Evolutionary conservation across 2,329 filamentous ascomycete genomes (phyloP), one percentile per base, ranked within the genome.

Genomic region (Cercospora sojina): DNA sequence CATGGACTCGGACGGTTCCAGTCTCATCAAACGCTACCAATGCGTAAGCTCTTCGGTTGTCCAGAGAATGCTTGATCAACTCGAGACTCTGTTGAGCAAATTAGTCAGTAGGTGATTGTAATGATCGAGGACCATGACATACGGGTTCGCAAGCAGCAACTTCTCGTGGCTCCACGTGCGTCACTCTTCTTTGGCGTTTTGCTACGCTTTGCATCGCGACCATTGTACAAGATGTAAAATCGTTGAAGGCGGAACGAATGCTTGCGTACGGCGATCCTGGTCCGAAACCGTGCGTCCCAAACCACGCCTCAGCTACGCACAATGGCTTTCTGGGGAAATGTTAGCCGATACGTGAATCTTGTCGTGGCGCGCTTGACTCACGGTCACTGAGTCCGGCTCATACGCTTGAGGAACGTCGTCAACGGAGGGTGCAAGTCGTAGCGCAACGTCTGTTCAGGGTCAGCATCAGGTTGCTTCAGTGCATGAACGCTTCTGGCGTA

Each of bases 11-110:
- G 18, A 68, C 55, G 12, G 67, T 61, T 6, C 68, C 69, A 35
- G 58, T 29, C 8, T 65, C 64, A 27, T 71, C 66, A 16, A 69
- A 25, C 7, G 56, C 62, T 51, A 69, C 64, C n/a, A 66, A n/a
- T 16, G 64, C 67, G 55, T 59, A 68, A 8, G 67, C 62, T 31
- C 43, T 49, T 27, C 35, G 53, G 31, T 64, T 49, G 41, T 57
- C 53, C 51, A 53, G 41, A 67, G 29, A 16, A 18, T 41, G 35
- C 35, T 49, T 63, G 43, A 62, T 59, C n/a, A 49, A 18, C 9
- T 62, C 66, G 12, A 67, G 43, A 23, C 41, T 49, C 64, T 67
- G 23, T 18, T 9, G 20, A 29, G 23, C 47, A 18, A 1, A 6
- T n/a, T 18, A 12, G 31, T 64, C 23, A 64, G 58, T 62, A 20